A percentile compares a stretch with the other conserved stretches of the same genome.
Evolutionary conservation across 2,329 filamentous ascomycete species (phyloP).

Genomic region (Talaromyces islandicus): DNA sequence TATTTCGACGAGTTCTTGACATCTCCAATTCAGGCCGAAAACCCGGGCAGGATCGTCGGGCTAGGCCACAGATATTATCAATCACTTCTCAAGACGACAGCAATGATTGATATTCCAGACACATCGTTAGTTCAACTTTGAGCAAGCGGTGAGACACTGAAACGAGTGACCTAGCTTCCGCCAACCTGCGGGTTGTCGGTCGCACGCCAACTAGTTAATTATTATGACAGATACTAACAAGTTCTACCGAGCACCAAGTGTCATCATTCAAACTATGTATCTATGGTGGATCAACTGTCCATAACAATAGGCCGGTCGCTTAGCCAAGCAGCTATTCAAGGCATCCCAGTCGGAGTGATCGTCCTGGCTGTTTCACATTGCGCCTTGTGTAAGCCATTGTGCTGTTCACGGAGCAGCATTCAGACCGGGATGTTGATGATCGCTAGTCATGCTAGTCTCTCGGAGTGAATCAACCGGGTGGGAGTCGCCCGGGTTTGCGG

Average conservation of each 20-base stretch:
- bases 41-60: not conserved
- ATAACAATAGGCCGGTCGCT: not conserved
- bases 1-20: not conserved
- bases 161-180: not conserved
- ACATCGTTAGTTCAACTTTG: not conserved
- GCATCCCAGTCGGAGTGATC: not conserved
- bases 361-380: not conserved
- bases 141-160: not conserved
- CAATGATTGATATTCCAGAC: not conserved
- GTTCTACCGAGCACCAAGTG: not conserved
- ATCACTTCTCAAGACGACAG: not conserved
- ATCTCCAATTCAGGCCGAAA: not conserved
- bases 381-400: not conserved
- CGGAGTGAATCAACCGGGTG: not conserved
- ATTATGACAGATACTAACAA: not conserved
- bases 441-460: not conserved
- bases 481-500: not conserved
- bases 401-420: not conserved
- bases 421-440: not conserved
- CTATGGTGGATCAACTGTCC: not conserved
- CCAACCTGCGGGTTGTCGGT: not conserved
- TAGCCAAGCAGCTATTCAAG: not conserved
- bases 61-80: not conserved
- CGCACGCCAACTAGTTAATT: not conserved
- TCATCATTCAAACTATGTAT: not conserved